A percentile compares a stretch with the other conserved stretches of the same genome.
phyloP scores from a whole-genome alignment of 1,139 yeast genomes.

The Spencermartinsiella ligniputridi region DNA sequence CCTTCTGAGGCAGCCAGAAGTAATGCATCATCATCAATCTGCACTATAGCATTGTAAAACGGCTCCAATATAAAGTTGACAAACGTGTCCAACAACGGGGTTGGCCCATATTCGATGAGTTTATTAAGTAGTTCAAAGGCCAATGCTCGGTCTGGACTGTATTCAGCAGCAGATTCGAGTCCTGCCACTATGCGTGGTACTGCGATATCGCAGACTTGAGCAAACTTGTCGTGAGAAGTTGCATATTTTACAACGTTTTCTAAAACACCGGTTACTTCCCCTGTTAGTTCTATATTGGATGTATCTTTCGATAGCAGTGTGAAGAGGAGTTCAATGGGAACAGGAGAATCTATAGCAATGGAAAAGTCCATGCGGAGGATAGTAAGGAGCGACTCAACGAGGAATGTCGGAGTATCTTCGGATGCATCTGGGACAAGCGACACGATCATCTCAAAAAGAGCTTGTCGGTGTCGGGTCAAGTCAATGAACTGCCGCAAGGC shows the following conservation, averaged over 20 bases:
- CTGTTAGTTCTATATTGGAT: conserved; percentile 60
- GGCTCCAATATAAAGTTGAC: conserved; percentile 45
- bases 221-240: conserved; percentile 37
- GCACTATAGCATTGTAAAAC: conserved; percentile 47
- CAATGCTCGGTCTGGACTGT: conserved; percentile 52
- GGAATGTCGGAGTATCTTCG: conserved; percentile 74
- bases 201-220: conserved; percentile 45
- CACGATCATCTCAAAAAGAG: conserved; percentile 38
- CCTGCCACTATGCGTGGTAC: conserved; percentile 29
- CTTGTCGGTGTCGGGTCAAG: conserved; percentile 16
- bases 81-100: conserved; percentile 21
- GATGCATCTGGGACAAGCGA: conserved; percentile 59
- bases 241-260: conserved; percentile 52
- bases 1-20: conserved; percentile 76
- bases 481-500: conserved; percentile 5
- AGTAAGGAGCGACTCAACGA: conserved; percentile 65
- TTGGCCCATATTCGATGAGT: conserved; percentile 47
- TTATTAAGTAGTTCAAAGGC: conserved; percentile 62
- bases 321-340: conserved; percentile 54
- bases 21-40: conserved; percentile 70
- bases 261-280: conserved; percentile 59
- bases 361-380: conserved; percentile 47
- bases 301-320: conserved; percentile 69
- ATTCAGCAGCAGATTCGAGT: conserved; percentile 33
- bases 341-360: conserved; percentile 37